Percentiles rank a stretch among this genome's conserved stretches.
phyloP scores from a whole-genome alignment of 2,329 filamentous ascomycete genomes.

The Aspergillus sp. region DNA sequence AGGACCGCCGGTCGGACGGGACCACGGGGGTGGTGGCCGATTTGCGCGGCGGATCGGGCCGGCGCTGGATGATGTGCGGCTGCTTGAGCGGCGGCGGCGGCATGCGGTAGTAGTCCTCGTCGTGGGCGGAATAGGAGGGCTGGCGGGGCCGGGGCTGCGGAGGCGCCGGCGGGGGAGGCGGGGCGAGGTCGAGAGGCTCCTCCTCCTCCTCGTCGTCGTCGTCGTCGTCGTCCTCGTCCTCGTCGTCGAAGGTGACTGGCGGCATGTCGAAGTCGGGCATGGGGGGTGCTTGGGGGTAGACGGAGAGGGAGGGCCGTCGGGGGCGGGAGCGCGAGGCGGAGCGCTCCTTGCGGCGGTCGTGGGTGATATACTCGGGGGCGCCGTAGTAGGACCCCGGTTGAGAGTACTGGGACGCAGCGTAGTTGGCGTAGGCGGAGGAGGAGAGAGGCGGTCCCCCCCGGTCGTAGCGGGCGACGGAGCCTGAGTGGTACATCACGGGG shows the following conservation, averaged over 20 bases:
- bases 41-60: slow-evolving; percentile 32
- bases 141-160: slow-evolving; percentile 24
- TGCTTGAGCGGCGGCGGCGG: slow-evolving; percentile 38
- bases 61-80: slow-evolving; percentile 38
- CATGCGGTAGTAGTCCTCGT: slow-evolving; percentile 45
- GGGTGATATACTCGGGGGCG: slow-evolving; percentile 25
- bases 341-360: slow-evolving; percentile 32
- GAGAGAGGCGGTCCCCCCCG: slow-evolving; percentile 39
- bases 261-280: slow-evolving; percentile 33
- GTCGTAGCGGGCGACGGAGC: slow-evolving; percentile 30
- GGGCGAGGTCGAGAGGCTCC: slow-evolving; percentile 26
- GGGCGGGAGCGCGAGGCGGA: slow-evolving; percentile 36
- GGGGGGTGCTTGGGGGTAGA: neutral
- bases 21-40: slow-evolving; percentile 28
- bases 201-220: neutral
- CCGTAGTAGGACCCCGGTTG: slow-evolving; percentile 28
- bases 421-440: slow-evolving; percentile 37
- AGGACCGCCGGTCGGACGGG: slow-evolving; percentile 29
- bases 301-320: slow-evolving; percentile 12
- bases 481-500: slow-evolving; percentile 27
- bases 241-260: slow-evolving; percentile 23
- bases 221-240: slow-evolving; percentile 7
- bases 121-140: slow-evolving; percentile 26
- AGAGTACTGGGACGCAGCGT: slow-evolving; percentile 32
- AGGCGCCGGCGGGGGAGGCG: slow-evolving; percentile 18